Conservation (phyloP, 1,139 yeast genomes). For the Zhuliangozyma parablackwelliae region DNA sequence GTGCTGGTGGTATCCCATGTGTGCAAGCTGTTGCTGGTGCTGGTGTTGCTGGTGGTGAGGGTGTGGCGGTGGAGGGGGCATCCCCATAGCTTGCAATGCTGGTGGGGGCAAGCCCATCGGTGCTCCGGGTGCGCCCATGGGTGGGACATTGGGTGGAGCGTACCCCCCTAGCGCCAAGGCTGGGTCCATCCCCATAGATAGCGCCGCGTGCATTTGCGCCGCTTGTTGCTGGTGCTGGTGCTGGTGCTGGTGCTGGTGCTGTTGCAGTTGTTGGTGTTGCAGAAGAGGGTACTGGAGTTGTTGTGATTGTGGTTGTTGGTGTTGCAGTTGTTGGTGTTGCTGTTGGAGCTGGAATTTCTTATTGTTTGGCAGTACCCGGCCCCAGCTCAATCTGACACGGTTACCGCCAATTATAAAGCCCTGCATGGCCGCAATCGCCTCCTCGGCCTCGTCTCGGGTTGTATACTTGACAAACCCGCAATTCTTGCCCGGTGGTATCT, state of each 20-base stretch:
- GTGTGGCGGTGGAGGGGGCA: slow-evolving; percentile 10
- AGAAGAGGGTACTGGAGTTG: too few relatives aligned
- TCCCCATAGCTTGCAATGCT: slow-evolving; percentile 8
- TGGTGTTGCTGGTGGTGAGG: slow-evolving; percentile 5
- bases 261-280: slow-evolving; percentile 18
- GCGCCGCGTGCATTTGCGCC: slow-evolving; percentile 31
- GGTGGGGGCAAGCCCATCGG: background rate
- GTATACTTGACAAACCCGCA: slow-evolving; percentile 90
- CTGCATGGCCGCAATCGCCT: slow-evolving; percentile 87
- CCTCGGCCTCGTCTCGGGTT: slow-evolving; percentile 78
- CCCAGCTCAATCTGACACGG: slow-evolving; percentile 87
- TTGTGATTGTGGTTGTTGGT: background rate
- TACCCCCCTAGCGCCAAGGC: slow-evolving; percentile 24
- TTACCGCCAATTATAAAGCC: slow-evolving; percentile 87
- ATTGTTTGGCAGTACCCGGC: slow-evolving; percentile 47
- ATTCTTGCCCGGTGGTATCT: slow-evolving; percentile 87
- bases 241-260: slow-evolving; percentile 2
- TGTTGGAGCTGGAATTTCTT: slow-evolving; percentile 32
- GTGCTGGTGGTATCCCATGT: background rate
- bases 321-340: slow-evolving; percentile 14
- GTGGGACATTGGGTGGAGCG: slow-evolving; percentile 17
- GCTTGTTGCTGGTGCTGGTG: slow-evolving; percentile 11
- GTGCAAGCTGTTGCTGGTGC: background rate
- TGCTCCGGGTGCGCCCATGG: slow-evolving; percentile 1
- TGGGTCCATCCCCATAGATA: slow-evolving; percentile 37